phyloP scores from a whole-genome alignment of 192 early-diverging fungal genomes.

The Linnemannia schmuckeri region DNA sequence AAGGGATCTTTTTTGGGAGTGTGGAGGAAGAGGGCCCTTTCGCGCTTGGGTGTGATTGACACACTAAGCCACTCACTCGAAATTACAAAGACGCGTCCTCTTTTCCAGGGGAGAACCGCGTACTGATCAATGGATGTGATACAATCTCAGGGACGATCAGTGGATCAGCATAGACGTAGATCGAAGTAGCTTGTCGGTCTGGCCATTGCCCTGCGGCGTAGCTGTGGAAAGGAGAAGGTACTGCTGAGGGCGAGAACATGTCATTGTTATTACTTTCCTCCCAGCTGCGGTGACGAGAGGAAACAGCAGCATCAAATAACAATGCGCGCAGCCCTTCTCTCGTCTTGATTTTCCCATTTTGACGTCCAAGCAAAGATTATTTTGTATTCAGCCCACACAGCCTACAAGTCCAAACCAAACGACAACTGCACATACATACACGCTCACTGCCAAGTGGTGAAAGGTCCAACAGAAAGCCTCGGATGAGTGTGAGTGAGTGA shows the following conservation, averaged over 20 bases:
- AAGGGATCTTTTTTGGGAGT: background rate
- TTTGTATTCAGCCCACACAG: constrained; percentile 3
- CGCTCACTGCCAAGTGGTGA: no score
- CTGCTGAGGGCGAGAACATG: background rate
- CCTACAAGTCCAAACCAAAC: background rate
- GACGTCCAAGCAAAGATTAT: background rate
- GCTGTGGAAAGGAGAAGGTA: background rate
- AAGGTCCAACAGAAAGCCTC: no score
- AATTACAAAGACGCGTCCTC: no score
- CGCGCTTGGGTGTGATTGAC: background rate
- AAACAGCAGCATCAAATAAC: background rate
- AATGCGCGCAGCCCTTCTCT: constrained; percentile 1
- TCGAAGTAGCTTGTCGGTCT: background rate
- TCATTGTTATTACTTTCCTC: background rate
- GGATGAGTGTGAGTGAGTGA: no score
- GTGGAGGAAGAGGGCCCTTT: background rate
- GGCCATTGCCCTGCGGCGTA: background rate
- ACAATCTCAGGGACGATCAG: background rate
- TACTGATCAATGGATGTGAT: background rate
- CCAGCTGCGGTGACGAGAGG: background rate
- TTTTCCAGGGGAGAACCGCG: no score
- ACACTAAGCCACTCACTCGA: background rate
- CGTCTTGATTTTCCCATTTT: background rate
- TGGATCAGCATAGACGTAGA: no score
- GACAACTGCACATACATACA: no score